phyloP scores from a whole-genome alignment of 352 stramenopile species.

The Globisporangium camurandrum region DNA sequence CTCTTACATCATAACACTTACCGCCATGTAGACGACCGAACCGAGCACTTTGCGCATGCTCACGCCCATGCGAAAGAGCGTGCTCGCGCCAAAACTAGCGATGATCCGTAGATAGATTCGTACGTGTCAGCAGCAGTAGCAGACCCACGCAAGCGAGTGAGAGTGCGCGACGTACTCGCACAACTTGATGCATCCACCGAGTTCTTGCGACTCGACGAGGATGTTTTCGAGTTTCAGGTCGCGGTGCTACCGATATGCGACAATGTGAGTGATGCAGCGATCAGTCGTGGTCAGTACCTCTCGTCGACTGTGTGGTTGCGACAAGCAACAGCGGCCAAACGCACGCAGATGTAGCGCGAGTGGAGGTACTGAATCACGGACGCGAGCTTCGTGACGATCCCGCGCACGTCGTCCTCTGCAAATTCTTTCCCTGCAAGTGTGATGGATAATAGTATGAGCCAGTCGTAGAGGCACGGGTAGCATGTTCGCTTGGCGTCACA shows the following conservation, averaged over 20 bases:
- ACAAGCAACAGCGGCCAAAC: conserved; percentile 5
- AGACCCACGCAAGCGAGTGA: background rate
- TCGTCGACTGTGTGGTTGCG: too few relatives aligned
- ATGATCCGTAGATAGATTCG: background rate
- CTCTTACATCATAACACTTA: conserved; percentile 8
- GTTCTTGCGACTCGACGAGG: conserved; percentile 44
- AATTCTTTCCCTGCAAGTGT: conserved; percentile 25
- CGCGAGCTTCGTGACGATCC: conserved; percentile 51
- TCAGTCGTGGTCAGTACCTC: background rate
- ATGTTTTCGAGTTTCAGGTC: conserved; percentile 83
- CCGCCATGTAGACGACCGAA: conserved; percentile 80
- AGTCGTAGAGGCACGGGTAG: too few relatives aligned
- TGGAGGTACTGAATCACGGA: conserved; percentile 79
- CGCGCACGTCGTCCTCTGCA: conserved; percentile 46
- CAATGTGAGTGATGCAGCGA: too few relatives aligned
- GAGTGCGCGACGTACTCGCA: conserved; percentile 49
- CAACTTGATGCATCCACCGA: conserved; percentile 58
- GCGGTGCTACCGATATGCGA: conserved; percentile 31
- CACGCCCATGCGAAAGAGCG: conserved; percentile 64
- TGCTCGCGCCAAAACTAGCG: conserved; percentile 66
- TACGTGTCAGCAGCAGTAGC: background rate
- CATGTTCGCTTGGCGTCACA: too few relatives aligned
- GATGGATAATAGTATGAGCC: too few relatives aligned
- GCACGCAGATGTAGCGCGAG: conserved; percentile 71
- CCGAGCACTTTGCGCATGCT: conserved; percentile 76